Evolutionary conservation across 352 stramenopile genomes (phyloP).

Genomic region (Globisporangium perplexum): DNA sequence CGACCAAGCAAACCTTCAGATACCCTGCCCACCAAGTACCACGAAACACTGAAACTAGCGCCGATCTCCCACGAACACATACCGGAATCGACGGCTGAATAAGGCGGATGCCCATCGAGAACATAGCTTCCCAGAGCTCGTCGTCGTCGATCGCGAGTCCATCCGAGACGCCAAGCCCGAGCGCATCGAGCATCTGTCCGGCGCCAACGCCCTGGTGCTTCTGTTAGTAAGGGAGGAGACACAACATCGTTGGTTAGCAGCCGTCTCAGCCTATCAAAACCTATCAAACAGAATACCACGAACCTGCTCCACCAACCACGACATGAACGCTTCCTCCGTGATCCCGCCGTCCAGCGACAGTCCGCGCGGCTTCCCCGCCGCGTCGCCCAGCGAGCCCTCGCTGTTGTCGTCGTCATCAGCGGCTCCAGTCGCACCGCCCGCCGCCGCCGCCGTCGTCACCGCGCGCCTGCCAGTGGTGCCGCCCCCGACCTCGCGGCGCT

Average conservation of each 20-base stretch:
- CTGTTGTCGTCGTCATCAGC: slow-evolving; percentile 11
- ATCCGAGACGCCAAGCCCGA: slow-evolving; percentile 77
- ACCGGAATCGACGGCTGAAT: slow-evolving; percentile 62
- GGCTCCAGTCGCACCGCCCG: no score
- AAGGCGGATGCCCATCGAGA: slow-evolving; percentile 80
- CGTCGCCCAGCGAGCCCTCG: background rate
- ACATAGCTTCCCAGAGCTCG: slow-evolving; percentile 80
- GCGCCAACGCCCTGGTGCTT: slow-evolving; percentile 57
- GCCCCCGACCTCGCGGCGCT: background rate
- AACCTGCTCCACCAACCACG: slow-evolving; percentile 63
- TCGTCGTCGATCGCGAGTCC: slow-evolving; percentile 72
- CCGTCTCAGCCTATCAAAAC: background rate
- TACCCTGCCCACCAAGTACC: no score
- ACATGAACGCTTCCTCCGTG: slow-evolving; percentile 75
- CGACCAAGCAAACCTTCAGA: background rate
- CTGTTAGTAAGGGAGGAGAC: slow-evolving; percentile 14
- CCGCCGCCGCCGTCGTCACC: no score
- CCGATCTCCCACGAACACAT: slow-evolving; percentile 7
- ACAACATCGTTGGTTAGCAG: background rate
- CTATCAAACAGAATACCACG: background rate
- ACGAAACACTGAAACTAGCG: no score
- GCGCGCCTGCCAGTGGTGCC: background rate
- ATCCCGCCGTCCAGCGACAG: slow-evolving; percentile 18
- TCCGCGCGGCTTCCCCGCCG: background rate
- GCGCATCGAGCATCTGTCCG: slow-evolving; percentile 66